Percentiles rank a stretch among this genome's conserved stretches.
These are phyloP conservation scores for Phlegmacium glaucopus DNA, from an alignment of 768 basidiomycete species.

Conservation along the genomic window DNA sequence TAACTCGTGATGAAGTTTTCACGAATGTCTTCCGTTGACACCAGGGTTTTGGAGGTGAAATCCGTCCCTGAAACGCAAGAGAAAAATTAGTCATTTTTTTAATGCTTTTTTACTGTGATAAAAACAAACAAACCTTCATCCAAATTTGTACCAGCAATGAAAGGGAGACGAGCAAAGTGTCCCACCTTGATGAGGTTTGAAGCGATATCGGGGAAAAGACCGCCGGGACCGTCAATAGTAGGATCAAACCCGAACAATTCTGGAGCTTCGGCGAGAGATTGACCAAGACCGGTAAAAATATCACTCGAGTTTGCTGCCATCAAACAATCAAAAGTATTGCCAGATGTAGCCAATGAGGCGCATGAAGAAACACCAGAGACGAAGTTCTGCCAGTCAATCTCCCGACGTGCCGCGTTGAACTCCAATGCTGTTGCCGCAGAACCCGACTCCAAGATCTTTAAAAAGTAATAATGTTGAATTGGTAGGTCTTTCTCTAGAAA, in stretches of 20 bases:
- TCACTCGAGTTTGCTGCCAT: conserved; percentile 19
- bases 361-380: conserved; percentile 34
- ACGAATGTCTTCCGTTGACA: conserved; percentile 21
- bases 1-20: conserved; percentile 20
- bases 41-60: conserved; percentile 28
- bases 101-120: too few relatives aligned
- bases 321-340: conserved; percentile 34
- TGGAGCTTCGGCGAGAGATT: conserved; percentile 10
- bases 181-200: conserved; percentile 27
- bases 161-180: conserved; percentile 33
- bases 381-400: conserved; percentile 36
- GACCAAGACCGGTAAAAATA: conserved; percentile 17
- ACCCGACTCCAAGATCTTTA: conserved; percentile 41
- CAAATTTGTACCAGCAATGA: conserved; percentile 41
- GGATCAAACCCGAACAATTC: conserved; percentile 30
- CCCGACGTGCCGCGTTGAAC: conserved; percentile 26
- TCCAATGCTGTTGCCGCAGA: conserved; percentile 33
- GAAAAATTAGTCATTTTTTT: too few relatives aligned
- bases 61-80: conserved; percentile 27
- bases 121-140: conserved; percentile 40
- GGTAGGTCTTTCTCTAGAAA: neutral
- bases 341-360: conserved; percentile 16
- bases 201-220: conserved; percentile 36
- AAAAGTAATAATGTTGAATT: too few relatives aligned
- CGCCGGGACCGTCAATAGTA: conserved; percentile 38